Percentiles rank a stretch among this genome's conserved stretches.
phyloP scores from a whole-genome alignment of 371 early-diverging fungal genomes.

The Rhizopus delemar region DNA sequence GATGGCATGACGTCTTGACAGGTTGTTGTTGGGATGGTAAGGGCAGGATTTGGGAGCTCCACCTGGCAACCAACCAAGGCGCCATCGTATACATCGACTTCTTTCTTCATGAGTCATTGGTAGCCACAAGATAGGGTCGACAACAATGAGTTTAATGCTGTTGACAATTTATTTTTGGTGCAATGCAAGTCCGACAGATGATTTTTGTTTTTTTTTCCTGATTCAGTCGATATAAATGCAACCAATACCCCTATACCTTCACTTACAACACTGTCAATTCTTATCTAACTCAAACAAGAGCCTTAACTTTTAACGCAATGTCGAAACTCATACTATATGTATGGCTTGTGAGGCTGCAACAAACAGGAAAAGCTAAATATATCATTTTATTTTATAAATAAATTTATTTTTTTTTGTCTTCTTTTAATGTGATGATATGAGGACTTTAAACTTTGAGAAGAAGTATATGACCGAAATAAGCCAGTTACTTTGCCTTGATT shows the following conservation, averaged over 20 bases:
- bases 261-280: conserved; percentile 18
- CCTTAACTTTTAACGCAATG: conserved; percentile 8
- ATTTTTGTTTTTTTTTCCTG: conserved; percentile 16
- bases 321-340: conserved; percentile 14
- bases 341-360: conserved; percentile 14
- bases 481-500: conserved; percentile 14
- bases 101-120: too few relatives aligned
- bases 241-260: conserved; percentile 1
- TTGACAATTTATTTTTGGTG: conserved; percentile 13
- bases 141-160: conserved; percentile 10
- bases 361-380: conserved; percentile 1
- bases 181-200: conserved; percentile 14
- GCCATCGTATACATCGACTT: too few relatives aligned
- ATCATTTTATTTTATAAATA: conserved; percentile 14
- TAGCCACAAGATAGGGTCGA: too few relatives aligned
- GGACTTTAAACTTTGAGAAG: conserved; percentile 7
- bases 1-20: too few relatives aligned
- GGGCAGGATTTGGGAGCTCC: too few relatives aligned
- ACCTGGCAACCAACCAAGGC: too few relatives aligned
- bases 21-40: too few relatives aligned
- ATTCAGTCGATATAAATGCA: conserved; percentile 1
- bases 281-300: conserved; percentile 13
- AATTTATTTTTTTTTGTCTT: conserved; percentile 15
- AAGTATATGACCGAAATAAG: conserved; percentile 11
- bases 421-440: conserved; percentile 12